Percentiles rank a stretch among this genome's conserved stretches.
phyloP scores from a whole-genome alignment of 176 grass and related monocot genomes.

The Tillandsia leiboldiana region DNA sequence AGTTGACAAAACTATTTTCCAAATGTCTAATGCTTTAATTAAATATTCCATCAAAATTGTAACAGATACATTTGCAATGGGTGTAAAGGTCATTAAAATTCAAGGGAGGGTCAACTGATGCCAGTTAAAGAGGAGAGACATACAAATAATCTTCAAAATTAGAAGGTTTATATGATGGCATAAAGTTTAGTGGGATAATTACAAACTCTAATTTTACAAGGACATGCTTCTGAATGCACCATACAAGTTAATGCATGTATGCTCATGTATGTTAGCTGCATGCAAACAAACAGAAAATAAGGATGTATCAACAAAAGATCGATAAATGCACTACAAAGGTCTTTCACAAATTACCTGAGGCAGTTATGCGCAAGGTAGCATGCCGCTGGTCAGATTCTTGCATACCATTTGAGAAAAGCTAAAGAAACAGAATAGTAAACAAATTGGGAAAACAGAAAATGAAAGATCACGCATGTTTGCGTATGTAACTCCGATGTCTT shows the following conservation, averaged over 20 bases:
- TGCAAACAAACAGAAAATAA: neutral
- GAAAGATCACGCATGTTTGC: neutral
- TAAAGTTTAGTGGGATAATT: too few species aligned
- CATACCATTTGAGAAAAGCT: constrained; percentile 30
- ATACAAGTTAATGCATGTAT: neutral
- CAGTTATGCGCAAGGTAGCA: constrained; percentile 20
- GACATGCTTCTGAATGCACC: neutral
- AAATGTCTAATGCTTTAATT: too few species aligned
- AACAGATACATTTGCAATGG: too few species aligned
- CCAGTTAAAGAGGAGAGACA: too few species aligned
- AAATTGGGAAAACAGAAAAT: neutral
- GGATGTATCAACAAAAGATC: neutral
- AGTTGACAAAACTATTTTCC: too few species aligned
- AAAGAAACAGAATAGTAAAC: neutral
- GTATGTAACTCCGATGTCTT: neutral
- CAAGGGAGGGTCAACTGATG: too few species aligned
- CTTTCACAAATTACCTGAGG: constrained; percentile 1
- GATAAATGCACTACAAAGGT: neutral
- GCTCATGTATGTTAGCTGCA: neutral
- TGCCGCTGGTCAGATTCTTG: constrained; percentile 22
- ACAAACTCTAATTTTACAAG: too few species aligned
- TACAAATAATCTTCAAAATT: too few species aligned
- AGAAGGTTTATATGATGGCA: too few species aligned
- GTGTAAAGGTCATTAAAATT: too few species aligned
- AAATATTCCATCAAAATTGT: too few species aligned